Conservation (phyloP, 2,329 filamentous ascomycete species). For the Beauveria scarabaeidicola region DNA sequence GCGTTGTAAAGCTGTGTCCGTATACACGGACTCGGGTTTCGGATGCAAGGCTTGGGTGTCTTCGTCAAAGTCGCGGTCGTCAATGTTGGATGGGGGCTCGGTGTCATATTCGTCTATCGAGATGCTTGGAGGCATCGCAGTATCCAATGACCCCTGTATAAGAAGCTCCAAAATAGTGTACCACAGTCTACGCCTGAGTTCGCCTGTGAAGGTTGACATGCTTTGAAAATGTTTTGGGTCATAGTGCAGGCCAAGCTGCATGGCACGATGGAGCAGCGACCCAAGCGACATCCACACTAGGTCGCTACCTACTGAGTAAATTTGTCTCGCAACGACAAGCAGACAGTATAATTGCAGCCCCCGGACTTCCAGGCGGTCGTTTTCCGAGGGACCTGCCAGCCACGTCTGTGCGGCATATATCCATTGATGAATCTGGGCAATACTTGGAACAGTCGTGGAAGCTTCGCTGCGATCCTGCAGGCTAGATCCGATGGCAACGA, state of each 20-base stretch:
- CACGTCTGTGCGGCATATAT: slow-evolving; percentile 32
- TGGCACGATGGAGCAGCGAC: slow-evolving; percentile 31
- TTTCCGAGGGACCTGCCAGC: slow-evolving; percentile 31
- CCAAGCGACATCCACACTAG: slow-evolving; percentile 34
- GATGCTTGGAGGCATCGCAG: slow-evolving; percentile 31
- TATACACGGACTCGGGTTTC: background rate
- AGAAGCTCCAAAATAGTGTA: slow-evolving; percentile 33
- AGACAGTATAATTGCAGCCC: slow-evolving; percentile 34
- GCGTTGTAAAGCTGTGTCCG: background rate
- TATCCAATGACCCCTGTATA: slow-evolving; percentile 30
- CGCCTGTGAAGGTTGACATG: slow-evolving; percentile 27
- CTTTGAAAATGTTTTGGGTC: slow-evolving; percentile 30
- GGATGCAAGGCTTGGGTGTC: background rate
- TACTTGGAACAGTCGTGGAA: background rate
- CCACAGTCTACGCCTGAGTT: slow-evolving; percentile 35
- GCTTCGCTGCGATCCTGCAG: background rate
- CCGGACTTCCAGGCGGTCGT: slow-evolving; percentile 19
- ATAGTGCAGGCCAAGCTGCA: slow-evolving; percentile 37
- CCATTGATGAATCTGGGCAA: slow-evolving; percentile 25
- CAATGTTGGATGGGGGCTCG: slow-evolving; percentile 26
- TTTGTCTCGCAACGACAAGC: slow-evolving; percentile 29
- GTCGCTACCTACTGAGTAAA: slow-evolving; percentile 33
- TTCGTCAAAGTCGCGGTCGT: slow-evolving; percentile 22
- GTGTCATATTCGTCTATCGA: slow-evolving; percentile 33
- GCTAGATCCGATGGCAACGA: slow-evolving; percentile 32